Base-by-base conservation (phyloP, 2,329 filamentous ascomycete genomes). In the Fusarium sp. region DNA sequence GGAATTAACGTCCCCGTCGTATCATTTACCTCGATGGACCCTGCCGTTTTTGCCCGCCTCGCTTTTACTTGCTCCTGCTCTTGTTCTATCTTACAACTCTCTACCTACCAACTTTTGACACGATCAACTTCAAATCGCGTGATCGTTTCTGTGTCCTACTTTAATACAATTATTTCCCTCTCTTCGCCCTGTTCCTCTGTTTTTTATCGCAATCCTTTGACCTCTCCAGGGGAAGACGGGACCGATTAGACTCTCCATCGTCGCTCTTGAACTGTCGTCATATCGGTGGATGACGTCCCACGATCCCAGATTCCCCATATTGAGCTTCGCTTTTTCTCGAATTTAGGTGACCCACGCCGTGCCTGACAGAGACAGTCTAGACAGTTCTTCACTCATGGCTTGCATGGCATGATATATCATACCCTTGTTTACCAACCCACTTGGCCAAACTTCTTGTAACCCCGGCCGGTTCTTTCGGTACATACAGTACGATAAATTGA, bases 261-360 rank as follows among this genome's bases (percentile, higher is more conserved):
- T 65, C 56, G 56, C 50, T 62, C 49, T 62, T 42, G 34, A 53
- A 65, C 56, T 69, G 62, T 66, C 72, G 67, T 75, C 72, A 71
- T 73, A 66, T 74, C 52, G 58, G 65, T 65, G 71, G 56, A 75
- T 75, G 73, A 75, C 73, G 73, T 75, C 71, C 65, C 69, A 58
- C 62, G 60, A 71, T 73, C 71, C 70, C 58, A 70, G 62, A 75
- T 73, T 71, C 69, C 67, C 67, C 73, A 69, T 67, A 56, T 58
- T 57, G 57, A 62, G 54, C 66, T 45, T 61, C 60, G 46, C 46
- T 14, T 50, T 37, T 50, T 52, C 34, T 52, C 23, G 23, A 52
- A 21, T 39, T 25, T 44, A 53, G 57, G 60, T 59, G 71, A 63
- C 72, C 72, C 72, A 74, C 67, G 67, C 52, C 43, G 54, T 52